Evolutionary conservation across 1,284 basidiomycete genomes (phyloP).

Genomic region (Clitocybe nebularis): DNA sequence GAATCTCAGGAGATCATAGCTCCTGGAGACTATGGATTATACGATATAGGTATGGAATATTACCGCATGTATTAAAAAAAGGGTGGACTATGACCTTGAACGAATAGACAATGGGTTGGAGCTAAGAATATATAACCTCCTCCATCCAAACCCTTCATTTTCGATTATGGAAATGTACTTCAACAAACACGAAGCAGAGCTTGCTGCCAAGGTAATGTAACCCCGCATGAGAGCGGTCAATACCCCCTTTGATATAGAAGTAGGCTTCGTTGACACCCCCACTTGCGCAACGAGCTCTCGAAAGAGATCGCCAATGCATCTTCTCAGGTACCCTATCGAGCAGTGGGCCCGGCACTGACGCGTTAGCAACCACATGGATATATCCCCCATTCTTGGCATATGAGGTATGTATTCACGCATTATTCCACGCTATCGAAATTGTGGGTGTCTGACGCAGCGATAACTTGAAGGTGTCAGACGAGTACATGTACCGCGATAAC

Average conservation of each 20-base stretch:
- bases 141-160: too few species aligned
- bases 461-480: slow-evolving; percentile 6
- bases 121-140: background rate
- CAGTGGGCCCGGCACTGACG: slow-evolving; percentile 2
- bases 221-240: background rate
- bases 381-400: slow-evolving; percentile 12
- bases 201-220: background rate
- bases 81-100: background rate
- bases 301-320: background rate
- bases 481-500: slow-evolving; percentile 5
- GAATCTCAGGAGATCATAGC: slow-evolving; percentile 8
- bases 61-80: background rate
- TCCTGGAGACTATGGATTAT: slow-evolving; percentile 11
- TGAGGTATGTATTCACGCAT: slow-evolving; percentile 8
- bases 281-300: background rate
- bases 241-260: background rate
- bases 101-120: background rate
- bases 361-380: slow-evolving; percentile 10
- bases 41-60: slow-evolving; percentile 4
- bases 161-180: background rate
- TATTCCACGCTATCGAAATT: background rate
- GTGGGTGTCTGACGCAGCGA: background rate
- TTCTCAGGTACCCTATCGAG: slow-evolving; percentile 1
- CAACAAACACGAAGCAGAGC: background rate
- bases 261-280: background rate